These are phyloP conservation scores for Flaveria bidentis DNA, from an alignment of 129 eudicot species.

Conservation along the genomic window DNA sequence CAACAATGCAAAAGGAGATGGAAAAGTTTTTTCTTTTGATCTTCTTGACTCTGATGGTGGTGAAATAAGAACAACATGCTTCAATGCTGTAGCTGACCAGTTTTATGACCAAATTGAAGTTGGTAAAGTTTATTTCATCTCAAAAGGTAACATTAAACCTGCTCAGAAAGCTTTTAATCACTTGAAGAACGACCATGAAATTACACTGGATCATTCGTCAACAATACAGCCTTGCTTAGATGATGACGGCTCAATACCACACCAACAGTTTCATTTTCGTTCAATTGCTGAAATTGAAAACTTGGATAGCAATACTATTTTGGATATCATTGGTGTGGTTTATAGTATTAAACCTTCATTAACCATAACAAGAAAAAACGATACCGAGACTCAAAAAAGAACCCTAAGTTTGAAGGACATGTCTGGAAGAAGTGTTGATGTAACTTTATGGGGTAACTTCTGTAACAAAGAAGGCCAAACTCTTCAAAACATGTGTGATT, in stretches of 20 bases:
- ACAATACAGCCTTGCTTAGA: constrained; percentile 72
- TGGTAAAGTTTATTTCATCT: constrained; percentile 68
- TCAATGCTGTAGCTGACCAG: constrained; percentile 86
- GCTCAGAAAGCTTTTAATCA: constrained; percentile 81
- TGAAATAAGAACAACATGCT: constrained; percentile 87
- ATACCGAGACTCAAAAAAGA: constrained; percentile 73
- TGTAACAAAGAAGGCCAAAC: constrained; percentile 81
- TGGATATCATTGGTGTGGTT: constrained; percentile 86
- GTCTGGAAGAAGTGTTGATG: constrained; percentile 88
- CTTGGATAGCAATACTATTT: constrained; percentile 51
- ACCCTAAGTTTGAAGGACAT: constrained; percentile 65
- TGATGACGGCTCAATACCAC: constrained; percentile 64
- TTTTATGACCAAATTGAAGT: constrained; percentile 61
- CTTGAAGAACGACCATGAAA: constrained; percentile 80
- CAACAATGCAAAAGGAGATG: constrained; percentile 78
- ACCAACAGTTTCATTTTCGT: constrained; percentile 77
- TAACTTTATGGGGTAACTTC: constrained; percentile 92
- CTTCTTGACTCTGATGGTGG: constrained; percentile 84
- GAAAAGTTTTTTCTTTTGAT: constrained; percentile 86
- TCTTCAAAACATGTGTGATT: constrained; percentile 66
- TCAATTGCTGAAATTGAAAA: constrained; percentile 70
- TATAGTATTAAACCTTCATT: constrained; percentile 59
- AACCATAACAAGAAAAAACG: constrained; percentile 65
- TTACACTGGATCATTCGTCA: constrained; percentile 62
- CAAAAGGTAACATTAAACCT: constrained; percentile 75